Percentiles rank a stretch among this genome's conserved stretches.
These are phyloP conservation scores for Lippia alba DNA, from an alignment of 305 asterid genomes.

Conservation along the genomic window DNA sequence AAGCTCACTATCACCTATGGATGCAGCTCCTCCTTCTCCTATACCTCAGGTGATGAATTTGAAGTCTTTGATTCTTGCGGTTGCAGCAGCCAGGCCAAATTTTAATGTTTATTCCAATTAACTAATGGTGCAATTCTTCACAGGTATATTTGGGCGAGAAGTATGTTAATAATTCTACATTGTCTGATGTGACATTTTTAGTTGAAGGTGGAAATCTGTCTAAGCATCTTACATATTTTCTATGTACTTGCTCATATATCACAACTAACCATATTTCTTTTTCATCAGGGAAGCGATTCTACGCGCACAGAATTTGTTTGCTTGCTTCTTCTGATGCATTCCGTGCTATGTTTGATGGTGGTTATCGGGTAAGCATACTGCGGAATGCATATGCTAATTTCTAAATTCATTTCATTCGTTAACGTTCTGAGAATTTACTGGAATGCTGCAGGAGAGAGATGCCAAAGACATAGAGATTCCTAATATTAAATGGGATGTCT, in stretches of 20 bases:
- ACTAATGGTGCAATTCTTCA: conserved; percentile 29
- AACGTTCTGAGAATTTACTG: conserved; percentile 5
- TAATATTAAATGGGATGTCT: conserved; percentile 94
- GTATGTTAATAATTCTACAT: conserved; percentile 85
- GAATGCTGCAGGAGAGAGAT: conserved; percentile 82
- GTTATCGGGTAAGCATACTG: conserved; percentile 86
- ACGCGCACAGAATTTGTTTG: conserved; percentile 97
- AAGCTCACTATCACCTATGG: conserved; percentile 80
- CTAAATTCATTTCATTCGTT: conserved; percentile 8
- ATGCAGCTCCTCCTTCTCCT: conserved; percentile 99
- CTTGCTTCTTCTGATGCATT: conserved; percentile 99
- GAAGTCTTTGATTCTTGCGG: conserved; percentile 1
- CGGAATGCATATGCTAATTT: not conserved
- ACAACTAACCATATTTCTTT: conserved; percentile 16
- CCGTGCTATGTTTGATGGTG: conserved; percentile 99
- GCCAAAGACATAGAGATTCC: conserved; percentile 98
- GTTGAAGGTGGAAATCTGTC: conserved; percentile 76
- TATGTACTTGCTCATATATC: conserved; percentile 5
- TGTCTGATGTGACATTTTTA: conserved; percentile 94
- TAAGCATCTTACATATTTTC: conserved; percentile 26
- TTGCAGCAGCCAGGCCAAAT: conserved; percentile 21
- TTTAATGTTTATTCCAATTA: conserved; percentile 7
- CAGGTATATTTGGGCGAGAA: conserved; percentile 98
- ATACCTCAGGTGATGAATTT: conserved; percentile 69
- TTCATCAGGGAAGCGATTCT: conserved; percentile 83